Percentiles rank a stretch among this genome's conserved stretches.
Conservation (phyloP, 148 eudicot genomes). For the Rhododendron mucronatum region DNA sequence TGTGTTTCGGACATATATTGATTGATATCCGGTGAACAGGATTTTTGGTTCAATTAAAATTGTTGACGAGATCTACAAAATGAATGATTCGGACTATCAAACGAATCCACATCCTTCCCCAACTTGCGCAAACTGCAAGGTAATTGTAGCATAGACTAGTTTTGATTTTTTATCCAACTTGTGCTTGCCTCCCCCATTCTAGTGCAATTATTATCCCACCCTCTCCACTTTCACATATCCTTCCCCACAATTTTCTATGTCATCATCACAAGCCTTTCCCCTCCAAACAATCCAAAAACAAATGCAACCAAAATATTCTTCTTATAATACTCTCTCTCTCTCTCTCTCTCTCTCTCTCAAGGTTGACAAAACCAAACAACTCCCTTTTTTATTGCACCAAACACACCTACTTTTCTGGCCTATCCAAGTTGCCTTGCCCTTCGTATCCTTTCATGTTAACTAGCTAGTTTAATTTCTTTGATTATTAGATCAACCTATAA, state of each 20-base stretch:
- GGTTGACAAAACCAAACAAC: not conserved
- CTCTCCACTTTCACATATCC: not conserved
- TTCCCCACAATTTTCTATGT: slow-evolving; percentile 2
- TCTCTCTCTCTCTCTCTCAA: not conserved
- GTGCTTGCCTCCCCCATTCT: not conserved
- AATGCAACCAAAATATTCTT: not conserved
- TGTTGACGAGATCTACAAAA: no score
- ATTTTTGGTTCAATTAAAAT: no score
- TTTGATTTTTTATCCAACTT: not conserved
- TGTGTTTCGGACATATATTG: no score
- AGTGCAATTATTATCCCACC: not conserved
- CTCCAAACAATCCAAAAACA: not conserved
- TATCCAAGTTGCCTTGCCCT: not conserved
- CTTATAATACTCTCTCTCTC: not conserved
- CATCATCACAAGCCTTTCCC: not conserved
- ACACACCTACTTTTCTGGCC: not conserved
- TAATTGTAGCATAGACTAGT: not conserved
- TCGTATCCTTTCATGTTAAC: not conserved
- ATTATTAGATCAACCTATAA: not conserved
- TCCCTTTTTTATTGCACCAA: not conserved
- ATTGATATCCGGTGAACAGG: no score
- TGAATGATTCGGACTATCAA: not conserved
- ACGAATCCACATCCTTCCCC: not conserved
- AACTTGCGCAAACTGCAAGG: not conserved
- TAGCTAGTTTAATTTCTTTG: not conserved